Percentiles rank a stretch among this genome's conserved stretches.
These are phyloP conservation scores for Cordyceps farinosa DNA, from an alignment of 2,329 filamentous ascomycete genomes.

Conservation along the genomic window DNA sequence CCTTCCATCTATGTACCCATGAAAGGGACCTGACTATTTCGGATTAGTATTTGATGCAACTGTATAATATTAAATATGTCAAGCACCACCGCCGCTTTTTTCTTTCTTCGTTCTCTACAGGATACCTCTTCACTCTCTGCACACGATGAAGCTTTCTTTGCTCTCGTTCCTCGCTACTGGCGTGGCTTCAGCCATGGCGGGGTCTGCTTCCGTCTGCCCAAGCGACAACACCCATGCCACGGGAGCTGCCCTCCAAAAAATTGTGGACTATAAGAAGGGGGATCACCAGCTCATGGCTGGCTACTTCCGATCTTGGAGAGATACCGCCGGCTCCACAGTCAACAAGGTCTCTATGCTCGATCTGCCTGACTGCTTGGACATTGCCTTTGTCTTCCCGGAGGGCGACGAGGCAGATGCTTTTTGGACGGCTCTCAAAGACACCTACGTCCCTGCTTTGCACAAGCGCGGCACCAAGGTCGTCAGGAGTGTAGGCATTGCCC, in stretches of 20 bases:
- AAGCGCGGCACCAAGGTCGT: constrained; percentile 15
- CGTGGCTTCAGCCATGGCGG: constrained; percentile 4
- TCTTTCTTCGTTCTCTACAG: no score
- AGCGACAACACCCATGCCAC: constrained; percentile 11
- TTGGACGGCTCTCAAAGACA: constrained; percentile 2
- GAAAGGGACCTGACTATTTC: constrained; percentile 12
- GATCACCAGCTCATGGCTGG: constrained; percentile 15
- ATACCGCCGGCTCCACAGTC: neutral
- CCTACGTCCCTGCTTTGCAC: constrained; percentile 4
- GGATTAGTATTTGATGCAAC: neutral
- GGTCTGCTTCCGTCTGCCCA: constrained; percentile 14
- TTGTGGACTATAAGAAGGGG: constrained; percentile 14
- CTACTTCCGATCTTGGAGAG: constrained; percentile 15
- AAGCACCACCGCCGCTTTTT: neutral
- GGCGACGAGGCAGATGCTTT: constrained; percentile 7
- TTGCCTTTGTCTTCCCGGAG: constrained; percentile 16
- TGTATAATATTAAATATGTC: neutral
- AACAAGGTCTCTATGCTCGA: constrained; percentile 16
- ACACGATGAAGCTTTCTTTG: constrained; percentile 8
- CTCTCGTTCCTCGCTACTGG: neutral
- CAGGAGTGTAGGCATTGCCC: neutral
- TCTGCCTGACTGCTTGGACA: constrained; percentile 16
- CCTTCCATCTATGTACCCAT: neutral
- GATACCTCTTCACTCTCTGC: neutral
- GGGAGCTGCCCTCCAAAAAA: constrained; percentile 9